Evolutionary conservation across 2,329 filamentous ascomycete species (phyloP), one percentile per base, ranked within the genome.

Genomic region (Atkinsonella texensis): DNA sequence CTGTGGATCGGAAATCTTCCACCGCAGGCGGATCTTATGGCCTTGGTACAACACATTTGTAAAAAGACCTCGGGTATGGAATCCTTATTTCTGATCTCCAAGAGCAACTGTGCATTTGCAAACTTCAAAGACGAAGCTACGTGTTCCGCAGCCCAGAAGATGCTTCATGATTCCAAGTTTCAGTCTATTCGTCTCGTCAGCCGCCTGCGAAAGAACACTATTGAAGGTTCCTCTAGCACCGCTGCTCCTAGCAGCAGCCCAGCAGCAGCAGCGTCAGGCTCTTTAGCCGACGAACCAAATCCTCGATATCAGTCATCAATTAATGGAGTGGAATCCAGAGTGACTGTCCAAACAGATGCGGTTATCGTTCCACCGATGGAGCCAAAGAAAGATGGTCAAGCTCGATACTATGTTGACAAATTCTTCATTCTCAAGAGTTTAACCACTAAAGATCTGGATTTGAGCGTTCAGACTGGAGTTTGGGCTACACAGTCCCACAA

Each of bases 401-500:
- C 7, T 17, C 38, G 48, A n/a, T 40, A 43, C 13, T 35, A 50
- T 11, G 20, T 32, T 12, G 57, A 58, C 32, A 56, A 46, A 58
- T 96, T 88, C 64, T 97, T 96, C 61, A 83, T 97, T 52, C 76
- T 97, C 45, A 97, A 97, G 68, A 96, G 90, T 63, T 70, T 97
- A 51, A 96, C 91, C 0, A 74, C 91, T 9, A 89, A 95, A 62
- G 91, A 97, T 64, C 73, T 97, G 28, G 89, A 96, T 54, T 71
- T 88, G 9, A 96, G 91, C 64, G 84, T 93, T n/a, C 76, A 77
- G 48, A 96, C 87, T 49, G 86, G 87, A 0, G 84, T 91, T 0
- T 97, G 91, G 91, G 89, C 91, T 2, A 97, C 91, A 0, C 91
- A 97, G 63, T 83, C 86, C 8, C 91, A 97, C 63, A 97, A 97